Evolutionary conservation across 306 rosid species (phyloP).

Genomic region (Gynostemma pentaphyllum): DNA sequence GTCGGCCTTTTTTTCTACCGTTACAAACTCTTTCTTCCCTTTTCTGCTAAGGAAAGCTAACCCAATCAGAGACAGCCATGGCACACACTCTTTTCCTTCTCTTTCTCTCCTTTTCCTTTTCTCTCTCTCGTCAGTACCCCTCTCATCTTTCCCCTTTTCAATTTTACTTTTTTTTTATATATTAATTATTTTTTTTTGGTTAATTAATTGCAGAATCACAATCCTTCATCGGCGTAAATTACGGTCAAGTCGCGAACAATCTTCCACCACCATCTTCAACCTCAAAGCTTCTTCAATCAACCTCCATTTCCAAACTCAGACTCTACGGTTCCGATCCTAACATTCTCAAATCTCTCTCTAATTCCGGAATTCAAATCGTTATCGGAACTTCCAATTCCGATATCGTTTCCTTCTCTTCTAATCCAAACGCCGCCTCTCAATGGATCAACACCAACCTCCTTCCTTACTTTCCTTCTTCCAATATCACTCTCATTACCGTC

Average conservation of each 20-base stretch:
- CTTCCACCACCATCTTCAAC: constrained; percentile 52
- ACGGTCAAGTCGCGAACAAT: constrained; percentile 67
- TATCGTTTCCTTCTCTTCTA: constrained; percentile 48
- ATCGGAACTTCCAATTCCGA: constrained; percentile 59
- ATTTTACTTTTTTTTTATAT: too few relatives aligned
- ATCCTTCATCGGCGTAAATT: constrained; percentile 77
- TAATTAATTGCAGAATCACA: constrained; percentile 73
- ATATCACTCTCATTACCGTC: constrained; percentile 55
- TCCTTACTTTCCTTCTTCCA: constrained; percentile 54
- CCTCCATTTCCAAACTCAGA: constrained; percentile 48
- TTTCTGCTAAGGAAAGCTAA: too few relatives aligned
- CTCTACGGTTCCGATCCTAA: constrained; percentile 64
- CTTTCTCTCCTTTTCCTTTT: too few relatives aligned
- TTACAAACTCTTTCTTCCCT: too few relatives aligned
- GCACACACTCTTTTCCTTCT: too few relatives aligned
- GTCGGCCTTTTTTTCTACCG: too few relatives aligned
- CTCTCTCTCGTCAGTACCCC: too few relatives aligned
- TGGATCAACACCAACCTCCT: constrained; percentile 63
- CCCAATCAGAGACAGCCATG: too few relatives aligned
- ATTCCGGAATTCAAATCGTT: constrained; percentile 51
- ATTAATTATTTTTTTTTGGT: too few relatives aligned
- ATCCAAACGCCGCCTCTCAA: constrained; percentile 47
- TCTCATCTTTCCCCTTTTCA: too few relatives aligned
- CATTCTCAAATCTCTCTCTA: constrained; percentile 43
- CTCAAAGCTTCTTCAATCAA: constrained; percentile 45